Evolutionary conservation across 495 filamentous ascomycete genomes (phyloP).

Genomic region (Clohesyomyces aquaticus): DNA sequence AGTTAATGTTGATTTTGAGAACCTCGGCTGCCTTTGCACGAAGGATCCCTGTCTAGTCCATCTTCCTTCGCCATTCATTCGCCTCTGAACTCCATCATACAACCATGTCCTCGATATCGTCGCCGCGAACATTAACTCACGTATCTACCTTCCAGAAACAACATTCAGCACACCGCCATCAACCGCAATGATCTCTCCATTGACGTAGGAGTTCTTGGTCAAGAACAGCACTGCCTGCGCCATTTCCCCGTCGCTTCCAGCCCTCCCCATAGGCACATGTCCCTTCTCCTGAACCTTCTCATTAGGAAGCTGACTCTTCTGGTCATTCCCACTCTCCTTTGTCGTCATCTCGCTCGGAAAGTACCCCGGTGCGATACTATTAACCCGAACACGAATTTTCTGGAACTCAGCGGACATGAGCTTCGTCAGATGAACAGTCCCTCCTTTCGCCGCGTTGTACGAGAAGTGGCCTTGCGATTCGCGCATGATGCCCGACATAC

Average conservation of each 20-base stretch:
- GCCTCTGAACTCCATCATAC: no score
- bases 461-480: constrained; percentile 51
- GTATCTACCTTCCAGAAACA: constrained; percentile 40
- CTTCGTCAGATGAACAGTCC: constrained; percentile 50
- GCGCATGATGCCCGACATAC: constrained; percentile 51
- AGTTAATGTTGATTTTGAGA: no score
- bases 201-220: constrained; percentile 61
- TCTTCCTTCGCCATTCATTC: no score
- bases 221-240: constrained; percentile 54
- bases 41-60: no score
- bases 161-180: constrained; percentile 63
- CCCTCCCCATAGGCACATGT: constrained; percentile 52
- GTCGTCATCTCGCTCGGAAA: constrained; percentile 69
- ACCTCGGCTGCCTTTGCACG: no score
- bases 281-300: constrained; percentile 55
- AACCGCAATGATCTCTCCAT: constrained; percentile 63
- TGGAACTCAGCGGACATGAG: constrained; percentile 56
- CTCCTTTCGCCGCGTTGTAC: constrained; percentile 52
- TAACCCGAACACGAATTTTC: constrained; percentile 51
- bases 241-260: constrained; percentile 55
- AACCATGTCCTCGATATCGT: no score
- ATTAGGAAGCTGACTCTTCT: constrained; percentile 57
- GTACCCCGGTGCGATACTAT: constrained; percentile 57
- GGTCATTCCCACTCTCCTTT: constrained; percentile 56
- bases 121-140: neutral